A percentile compares a stretch with the other conserved stretches of the same genome.
Evolutionary conservation across 179 eudicot species (phyloP).

Genomic region (Spergularia azorica): DNA sequence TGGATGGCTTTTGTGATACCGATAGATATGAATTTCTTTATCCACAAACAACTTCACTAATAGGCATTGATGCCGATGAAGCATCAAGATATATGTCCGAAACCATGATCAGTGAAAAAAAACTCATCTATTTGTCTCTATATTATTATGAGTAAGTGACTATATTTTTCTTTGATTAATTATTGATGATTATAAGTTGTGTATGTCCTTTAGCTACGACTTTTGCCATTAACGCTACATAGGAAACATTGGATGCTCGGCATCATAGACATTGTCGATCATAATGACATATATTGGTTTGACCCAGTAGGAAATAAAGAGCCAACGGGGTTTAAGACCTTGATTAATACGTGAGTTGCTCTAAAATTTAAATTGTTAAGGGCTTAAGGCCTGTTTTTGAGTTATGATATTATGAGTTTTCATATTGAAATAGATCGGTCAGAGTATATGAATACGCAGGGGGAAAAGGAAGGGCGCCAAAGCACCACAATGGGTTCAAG

Average conservation of each 20-base stretch:
- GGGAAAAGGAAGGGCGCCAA: not conserved
- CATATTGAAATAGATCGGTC: not conserved
- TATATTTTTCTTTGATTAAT: too few species aligned
- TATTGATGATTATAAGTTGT: too few species aligned
- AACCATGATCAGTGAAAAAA: not conserved
- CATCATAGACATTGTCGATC: not conserved
- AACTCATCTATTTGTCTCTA: not conserved
- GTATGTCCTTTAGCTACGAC: too few species aligned
- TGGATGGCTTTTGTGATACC: not conserved
- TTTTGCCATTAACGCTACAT: too few species aligned
- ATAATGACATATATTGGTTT: not conserved
- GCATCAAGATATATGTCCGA: not conserved
- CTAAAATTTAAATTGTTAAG: too few species aligned
- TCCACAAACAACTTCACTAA: not conserved
- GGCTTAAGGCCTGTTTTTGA: not conserved
- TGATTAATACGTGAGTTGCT: not conserved
- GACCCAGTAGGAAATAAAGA: not conserved
- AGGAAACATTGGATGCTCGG: not conserved
- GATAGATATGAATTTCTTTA: not conserved
- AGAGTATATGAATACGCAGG: not conserved
- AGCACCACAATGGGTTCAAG: not conserved
- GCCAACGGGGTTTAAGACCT: not conserved
- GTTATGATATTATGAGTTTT: not conserved
- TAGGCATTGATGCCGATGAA: not conserved
- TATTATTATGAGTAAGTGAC: not conserved